Evolutionary conservation across 2,329 filamentous ascomycete genomes (phyloP), one percentile per base, ranked within the genome.

Genomic region (Drechmeria coniospora): DNA sequence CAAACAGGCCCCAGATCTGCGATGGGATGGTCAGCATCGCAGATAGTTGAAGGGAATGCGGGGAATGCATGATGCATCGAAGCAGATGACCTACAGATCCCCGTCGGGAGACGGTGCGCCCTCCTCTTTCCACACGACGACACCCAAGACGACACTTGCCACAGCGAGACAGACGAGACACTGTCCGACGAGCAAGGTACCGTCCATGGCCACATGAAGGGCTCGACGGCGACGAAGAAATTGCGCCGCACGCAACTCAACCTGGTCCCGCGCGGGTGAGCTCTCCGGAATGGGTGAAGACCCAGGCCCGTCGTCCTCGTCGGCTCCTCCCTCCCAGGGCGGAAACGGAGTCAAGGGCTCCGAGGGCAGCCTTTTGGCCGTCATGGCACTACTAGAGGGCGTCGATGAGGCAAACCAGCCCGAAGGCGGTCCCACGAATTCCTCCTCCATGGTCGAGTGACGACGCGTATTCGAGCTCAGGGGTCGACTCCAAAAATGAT

Each of bases 311-410:
- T 30, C 8, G 23, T 29, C 4, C 15, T 28, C 12, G 11, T 21
- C 27, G 2, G 36, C 32, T 5, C 34, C 36, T 7, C 32, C 31
- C 1, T 32, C 27, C 41, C 41, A 45, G 2, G 42, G 39, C 8
- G 45, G 45, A 16, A 49, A 48, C 4, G 41, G 42, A 1, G 43
- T 47, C 3, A 47, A 29, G 0, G 45, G 45, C 3, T n/a, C n/a
- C n/a, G n/a, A n/a, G n/a, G n/a, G n/a, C n/a, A n/a, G n/a, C n/a
- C n/a, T n/a, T n/a, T n/a, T n/a, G n/a, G n/a, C n/a, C n/a, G n/a
- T n/a, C n/a, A n/a, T n/a, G n/a, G n/a, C n/a, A n/a, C n/a, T n/a
- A n/a, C n/a, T n/a, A n/a, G 22, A 30, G 2, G 27, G 12, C 31
- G 26, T 27, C 11, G 28, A 31, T 12, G 25, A n/a, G n/a, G n/a